These are phyloP conservation scores for Geranium incanum DNA, from an alignment of 441 rosid species.

Conservation along the genomic window DNA sequence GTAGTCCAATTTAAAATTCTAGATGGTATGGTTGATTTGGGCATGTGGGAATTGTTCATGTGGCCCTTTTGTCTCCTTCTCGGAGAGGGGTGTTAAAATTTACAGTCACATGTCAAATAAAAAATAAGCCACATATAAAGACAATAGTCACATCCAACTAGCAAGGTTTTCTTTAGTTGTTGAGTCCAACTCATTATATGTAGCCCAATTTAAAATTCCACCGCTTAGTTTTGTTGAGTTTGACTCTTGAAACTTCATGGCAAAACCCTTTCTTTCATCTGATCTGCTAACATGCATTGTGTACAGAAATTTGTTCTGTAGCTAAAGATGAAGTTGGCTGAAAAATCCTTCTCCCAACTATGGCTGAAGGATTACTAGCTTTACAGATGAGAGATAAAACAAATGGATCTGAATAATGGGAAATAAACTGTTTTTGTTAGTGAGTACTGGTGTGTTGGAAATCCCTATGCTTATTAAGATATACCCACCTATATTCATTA, in stretches of 20 bases:
- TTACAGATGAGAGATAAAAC: neutral
- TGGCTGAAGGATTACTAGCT: neutral
- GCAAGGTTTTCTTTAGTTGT: too few species aligned
- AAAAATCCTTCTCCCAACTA: neutral
- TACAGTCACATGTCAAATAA: too few species aligned
- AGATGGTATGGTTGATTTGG: too few species aligned
- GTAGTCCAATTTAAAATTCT: too few species aligned
- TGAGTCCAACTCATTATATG: too few species aligned
- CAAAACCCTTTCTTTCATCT: neutral
- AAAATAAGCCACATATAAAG: too few species aligned
- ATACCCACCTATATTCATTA: slow-evolving; percentile 4
- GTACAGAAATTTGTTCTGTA: neutral
- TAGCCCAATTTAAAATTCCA: too few species aligned
- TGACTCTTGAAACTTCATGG: slow-evolving; percentile 3
- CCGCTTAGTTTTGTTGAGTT: neutral
- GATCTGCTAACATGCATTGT: neutral
- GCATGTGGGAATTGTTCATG: too few species aligned
- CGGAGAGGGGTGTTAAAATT: too few species aligned
- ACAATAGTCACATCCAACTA: too few species aligned
- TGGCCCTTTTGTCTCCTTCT: too few species aligned
- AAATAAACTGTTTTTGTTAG: slow-evolving; percentile 4
- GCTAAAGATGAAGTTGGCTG: slow-evolving; percentile 5
- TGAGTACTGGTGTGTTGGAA: neutral
- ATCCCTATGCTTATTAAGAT: neutral
- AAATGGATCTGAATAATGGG: neutral